Base-by-base conservation (phyloP, 257 asterid genomes). In the Leptodermis oblonga region DNA sequence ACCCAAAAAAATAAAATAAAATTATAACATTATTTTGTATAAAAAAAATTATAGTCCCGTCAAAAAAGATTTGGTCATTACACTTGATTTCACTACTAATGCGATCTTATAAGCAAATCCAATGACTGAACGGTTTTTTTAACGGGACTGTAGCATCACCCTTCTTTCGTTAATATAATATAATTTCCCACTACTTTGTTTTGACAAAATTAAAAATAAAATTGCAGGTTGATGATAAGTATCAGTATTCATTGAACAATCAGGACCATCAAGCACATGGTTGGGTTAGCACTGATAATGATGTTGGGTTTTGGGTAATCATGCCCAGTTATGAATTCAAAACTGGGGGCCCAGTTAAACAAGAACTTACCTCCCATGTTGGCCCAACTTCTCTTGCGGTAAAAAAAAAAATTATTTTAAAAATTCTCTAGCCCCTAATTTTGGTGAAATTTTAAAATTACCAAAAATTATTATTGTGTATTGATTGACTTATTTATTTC, bases 351-450 rank as follows among this genome's bases (percentile, higher is more conserved):
- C 82, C 82, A 42, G 9, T 72, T 8, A 81, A 77, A 55, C 82
- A 73, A 74, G 85, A 81, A 23, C 80, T 81, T n/a, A 81, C 85
- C 30, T 81, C 82, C 13, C 85, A 81, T 59, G 79, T 69, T 1
- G 82, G 82, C 65, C 85, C 82, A 17, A 66, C 62, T 9, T 59
- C 76, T 20, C 58, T 81, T 48, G 73, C 78, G 2, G 85, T 80
- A 33, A 48, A 73, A 36, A 46, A 23, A 9, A 25, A 18, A 54
- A n/a, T 25, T 22, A 18, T 26, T 26, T 63, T 41, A n/a, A n/a
- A n/a, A n/a, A n/a, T n/a, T n/a, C n/a, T n/a, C n/a, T n/a, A n/a
- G n/a, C n/a, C n/a, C n/a, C n/a, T n/a, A n/a, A n/a, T n/a, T n/a
- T n/a, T n/a, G n/a, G n/a, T n/a, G n/a, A n/a, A n/a, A n/a, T n/a